These are phyloP conservation scores for Venturia pyrina DNA, from an alignment of 2,329 filamentous ascomycete species.

Conservation along the genomic window DNA sequence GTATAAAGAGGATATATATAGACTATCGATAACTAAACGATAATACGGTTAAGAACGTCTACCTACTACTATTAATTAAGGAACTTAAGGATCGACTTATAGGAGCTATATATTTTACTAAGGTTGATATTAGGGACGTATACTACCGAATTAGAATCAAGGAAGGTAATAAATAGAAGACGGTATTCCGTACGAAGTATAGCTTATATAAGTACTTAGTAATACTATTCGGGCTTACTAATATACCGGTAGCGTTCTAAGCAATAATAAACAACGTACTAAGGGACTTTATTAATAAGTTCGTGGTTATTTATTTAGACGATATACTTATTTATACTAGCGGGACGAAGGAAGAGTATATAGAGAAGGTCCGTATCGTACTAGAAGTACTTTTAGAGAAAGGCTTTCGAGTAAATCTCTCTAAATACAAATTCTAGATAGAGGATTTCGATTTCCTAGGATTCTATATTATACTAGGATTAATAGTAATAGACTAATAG, in stretches of 20 bases:
- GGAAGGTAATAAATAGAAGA: constrained; percentile 26
- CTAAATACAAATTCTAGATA: constrained; percentile 21
- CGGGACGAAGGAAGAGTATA: constrained; percentile 12
- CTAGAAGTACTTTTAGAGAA: constrained; percentile 2
- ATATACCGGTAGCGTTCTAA: constrained; percentile 16
- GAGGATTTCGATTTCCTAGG: constrained; percentile 21
- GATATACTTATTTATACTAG: constrained; percentile 19
- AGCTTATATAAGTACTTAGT: constrained; percentile 26
- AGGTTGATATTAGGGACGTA: constrained; percentile 22
- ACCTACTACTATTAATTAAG: constrained; percentile 23
- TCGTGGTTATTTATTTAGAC: constrained; percentile 17
- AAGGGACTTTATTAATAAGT: constrained; percentile 16
- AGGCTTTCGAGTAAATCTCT: constrained; percentile 14
- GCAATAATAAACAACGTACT: constrained; percentile 20
- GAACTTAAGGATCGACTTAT: constrained; percentile 21
- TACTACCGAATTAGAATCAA: constrained; percentile 27
- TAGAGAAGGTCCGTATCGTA: constrained; percentile 8
- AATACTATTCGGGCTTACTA: constrained; percentile 17
- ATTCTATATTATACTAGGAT: constrained; percentile 17
- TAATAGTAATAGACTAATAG: constrained; percentile 17
- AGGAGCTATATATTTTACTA: constrained; percentile 21
- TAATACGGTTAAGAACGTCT: constrained; percentile 26
- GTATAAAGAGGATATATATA: no score
- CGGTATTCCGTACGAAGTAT: constrained; percentile 25
- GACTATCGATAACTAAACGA: constrained; percentile 21